Percentiles rank a stretch among this genome's conserved stretches.
Conservation (phyloP, 108 stramenopile species). For the Pseudonitzschia multiseries region DNA sequence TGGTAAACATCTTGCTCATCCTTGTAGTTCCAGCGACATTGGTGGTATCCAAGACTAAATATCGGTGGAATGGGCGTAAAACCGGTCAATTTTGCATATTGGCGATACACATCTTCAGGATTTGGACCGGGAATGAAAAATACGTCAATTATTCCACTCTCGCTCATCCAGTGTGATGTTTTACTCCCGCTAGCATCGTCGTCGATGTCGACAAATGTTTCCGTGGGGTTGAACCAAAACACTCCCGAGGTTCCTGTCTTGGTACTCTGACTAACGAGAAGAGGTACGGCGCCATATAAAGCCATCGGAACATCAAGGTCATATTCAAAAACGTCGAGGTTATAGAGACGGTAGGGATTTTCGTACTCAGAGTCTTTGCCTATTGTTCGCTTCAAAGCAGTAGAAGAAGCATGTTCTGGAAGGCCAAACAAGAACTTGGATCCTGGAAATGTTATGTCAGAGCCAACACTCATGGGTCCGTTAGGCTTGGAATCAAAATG, state of each 20-base stretch:
- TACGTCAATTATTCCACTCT: constrained; percentile 87
- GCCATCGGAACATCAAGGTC: constrained; percentile 98
- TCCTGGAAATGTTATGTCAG: constrained; percentile 89
- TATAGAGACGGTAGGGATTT: constrained; percentile 98
- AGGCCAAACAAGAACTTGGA: constrained; percentile 90
- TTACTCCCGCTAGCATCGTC: constrained; percentile 38
- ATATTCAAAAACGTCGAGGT: constrained; percentile 99
- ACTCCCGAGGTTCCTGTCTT: constrained; percentile 82
- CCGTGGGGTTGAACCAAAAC: constrained; percentile 98
- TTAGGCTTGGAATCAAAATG: constrained; percentile 90
- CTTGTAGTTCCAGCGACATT: constrained; percentile 99
- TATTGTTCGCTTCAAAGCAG: constrained; percentile 81
- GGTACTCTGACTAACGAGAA: constrained; percentile 75
- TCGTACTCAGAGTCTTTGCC: constrained; percentile 74
- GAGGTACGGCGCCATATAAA: constrained; percentile 94
- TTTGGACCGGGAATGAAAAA: constrained; percentile 86
- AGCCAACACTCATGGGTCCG: constrained; percentile 95
- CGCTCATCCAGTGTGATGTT: constrained; percentile 93
- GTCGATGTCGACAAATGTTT: constrained; percentile 96
- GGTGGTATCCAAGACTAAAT: constrained; percentile 98
- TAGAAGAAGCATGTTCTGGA: constrained; percentile 95
- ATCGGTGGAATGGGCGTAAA: constrained; percentile 87
- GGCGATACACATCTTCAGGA: constrained; percentile 73
- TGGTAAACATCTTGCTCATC: constrained; percentile 94
- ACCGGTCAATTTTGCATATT: constrained; percentile 92